Evolutionary conservation across 2,329 filamentous ascomycete genomes (phyloP), one percentile per base, ranked within the genome.

Genomic region (Aspergillus clavatus): DNA sequence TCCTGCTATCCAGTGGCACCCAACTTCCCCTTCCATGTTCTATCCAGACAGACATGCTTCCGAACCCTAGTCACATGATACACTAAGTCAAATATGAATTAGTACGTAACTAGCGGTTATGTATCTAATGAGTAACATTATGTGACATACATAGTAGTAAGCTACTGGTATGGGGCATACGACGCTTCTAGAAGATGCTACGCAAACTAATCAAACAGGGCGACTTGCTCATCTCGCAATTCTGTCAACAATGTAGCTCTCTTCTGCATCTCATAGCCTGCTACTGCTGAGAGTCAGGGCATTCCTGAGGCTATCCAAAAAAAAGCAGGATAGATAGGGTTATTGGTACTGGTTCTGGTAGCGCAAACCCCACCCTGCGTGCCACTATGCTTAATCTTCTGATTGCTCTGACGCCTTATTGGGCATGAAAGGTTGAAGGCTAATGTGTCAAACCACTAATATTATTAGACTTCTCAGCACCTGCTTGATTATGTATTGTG

Each of bases 331-430:
- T 26, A 18, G 24, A 45, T 26, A n/a, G 35, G 29, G 22, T 22
- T 42, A 29, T 35, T 14, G 39, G 44, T 42, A 39, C 39, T 42
- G 16, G 16, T 22, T 23, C 23, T 45, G 16, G 33, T 38, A 29
- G 19, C 35, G 11, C 28, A 38, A 46, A 26, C 31, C 26, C 44
- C 27, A 16, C 33, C 39, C 33, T 42, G 44, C 33, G 31, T 26
- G 23, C 31, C 16, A 42, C 29, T 11, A 46, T 42, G 28, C 42
- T 4, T 35, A 29, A 27, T 27, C 36, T 40, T 12, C 19, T 36
- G 35, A n/a, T n/a, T 47, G 21, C 37, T 43, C n/a, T 26, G 40
- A 27, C 40, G 31, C 39, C 45, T 39, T 39, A 27, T 22, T 39
- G 31, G 45, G 40, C 29, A 43, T 47, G 5, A 35, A 27, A 24